A percentile compares a stretch with the other conserved stretches of the same genome.
phyloP scores from a whole-genome alignment of 2,329 filamentous ascomycete genomes.

The Pseudocercospora vitis region DNA sequence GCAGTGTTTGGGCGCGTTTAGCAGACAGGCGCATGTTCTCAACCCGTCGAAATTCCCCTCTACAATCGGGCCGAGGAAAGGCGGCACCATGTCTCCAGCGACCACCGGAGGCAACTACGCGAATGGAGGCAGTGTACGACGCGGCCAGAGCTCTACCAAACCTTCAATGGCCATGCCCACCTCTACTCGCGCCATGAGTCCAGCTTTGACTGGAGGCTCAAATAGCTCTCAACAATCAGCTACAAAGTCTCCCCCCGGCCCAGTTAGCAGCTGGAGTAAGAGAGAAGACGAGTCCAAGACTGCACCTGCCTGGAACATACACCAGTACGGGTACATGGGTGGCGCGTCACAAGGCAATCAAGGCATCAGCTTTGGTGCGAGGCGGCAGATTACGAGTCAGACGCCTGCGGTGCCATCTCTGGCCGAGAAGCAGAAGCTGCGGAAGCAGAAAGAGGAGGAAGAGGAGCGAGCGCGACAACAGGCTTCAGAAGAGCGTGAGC shows the following conservation, averaged over 20 bases:
- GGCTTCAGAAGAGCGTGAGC: slow-evolving; percentile 53
- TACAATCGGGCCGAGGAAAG: slow-evolving; percentile 71
- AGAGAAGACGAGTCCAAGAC: slow-evolving; percentile 77
- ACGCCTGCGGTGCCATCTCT: slow-evolving; percentile 75
- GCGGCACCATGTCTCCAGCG: slow-evolving; percentile 41
- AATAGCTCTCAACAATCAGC: slow-evolving; percentile 56
- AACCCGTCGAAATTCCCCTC: slow-evolving; percentile 73
- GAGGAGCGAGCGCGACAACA: slow-evolving; percentile 53
- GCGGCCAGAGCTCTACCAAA: slow-evolving; percentile 31
- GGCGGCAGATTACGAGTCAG: slow-evolving; percentile 87
- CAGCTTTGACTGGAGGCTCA: slow-evolving; percentile 52
- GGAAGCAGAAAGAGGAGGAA: slow-evolving; percentile 57
- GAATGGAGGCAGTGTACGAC: slow-evolving; percentile 23
- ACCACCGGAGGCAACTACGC: slow-evolving; percentile 25
- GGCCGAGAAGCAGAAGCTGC: slow-evolving; percentile 77
- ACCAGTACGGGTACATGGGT: slow-evolving; percentile 97
- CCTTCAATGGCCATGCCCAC: slow-evolving; percentile 33
- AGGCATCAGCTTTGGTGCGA: slow-evolving; percentile 86
- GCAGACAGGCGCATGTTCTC: slow-evolving; percentile 73
- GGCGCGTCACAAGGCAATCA: slow-evolving; percentile 95
- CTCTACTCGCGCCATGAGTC: slow-evolving; percentile 43
- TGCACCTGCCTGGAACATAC: slow-evolving; percentile 94
- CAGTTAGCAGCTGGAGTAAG: slow-evolving; percentile 89
- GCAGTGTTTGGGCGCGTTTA: slow-evolving; percentile 90
- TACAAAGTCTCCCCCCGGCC: slow-evolving; percentile 46